Percentiles rank a stretch among this genome's conserved stretches.
Evolutionary conservation across 768 basidiomycete genomes (phyloP).

Genomic region (Auriscalpium vulgare): DNA sequence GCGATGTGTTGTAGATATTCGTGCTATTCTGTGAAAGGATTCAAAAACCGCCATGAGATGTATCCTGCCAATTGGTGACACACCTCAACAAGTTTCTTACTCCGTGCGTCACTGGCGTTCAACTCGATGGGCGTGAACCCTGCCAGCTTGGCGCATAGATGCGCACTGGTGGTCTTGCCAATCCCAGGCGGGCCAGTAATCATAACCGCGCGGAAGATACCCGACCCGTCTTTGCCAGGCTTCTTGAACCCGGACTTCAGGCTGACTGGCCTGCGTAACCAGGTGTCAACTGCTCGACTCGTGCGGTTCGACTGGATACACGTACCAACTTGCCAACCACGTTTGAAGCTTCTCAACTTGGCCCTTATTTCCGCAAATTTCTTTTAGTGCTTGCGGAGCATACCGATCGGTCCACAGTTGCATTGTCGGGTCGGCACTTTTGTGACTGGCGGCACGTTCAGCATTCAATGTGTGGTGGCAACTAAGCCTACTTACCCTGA

Average conservation of each 20-base stretch:
- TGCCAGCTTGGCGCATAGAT: slow-evolving; percentile 82
- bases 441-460: slow-evolving; percentile 18
- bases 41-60: neutral
- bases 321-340: slow-evolving; percentile 87
- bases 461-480: neutral
- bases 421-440: slow-evolving; percentile 35
- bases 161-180: slow-evolving; percentile 95
- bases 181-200: slow-evolving; percentile 95
- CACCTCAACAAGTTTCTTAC: slow-evolving; percentile 95
- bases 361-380: slow-evolving; percentile 93
- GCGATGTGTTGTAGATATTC: slow-evolving; percentile 81
- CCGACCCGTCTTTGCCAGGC: slow-evolving; percentile 87
- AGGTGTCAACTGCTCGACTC: neutral
- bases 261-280: slow-evolving; percentile 53
- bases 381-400: slow-evolving; percentile 79
- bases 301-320: neutral
- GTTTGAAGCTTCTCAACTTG: slow-evolving; percentile 80
- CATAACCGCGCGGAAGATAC: slow-evolving; percentile 75
- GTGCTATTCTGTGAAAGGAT: slow-evolving; percentile 56
- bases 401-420: slow-evolving; percentile 96
- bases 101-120: slow-evolving; percentile 92
- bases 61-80: slow-evolving; percentile 6
- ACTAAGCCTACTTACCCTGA: slow-evolving; percentile 16
- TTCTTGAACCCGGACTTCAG: slow-evolving; percentile 81
- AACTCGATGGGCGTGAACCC: slow-evolving; percentile 92